A percentile compares a stretch with the other conserved stretches of the same genome.
phyloP scores from a whole-genome alignment of 192 early-diverging fungal genomes.

The Mortierella claussenii region DNA sequence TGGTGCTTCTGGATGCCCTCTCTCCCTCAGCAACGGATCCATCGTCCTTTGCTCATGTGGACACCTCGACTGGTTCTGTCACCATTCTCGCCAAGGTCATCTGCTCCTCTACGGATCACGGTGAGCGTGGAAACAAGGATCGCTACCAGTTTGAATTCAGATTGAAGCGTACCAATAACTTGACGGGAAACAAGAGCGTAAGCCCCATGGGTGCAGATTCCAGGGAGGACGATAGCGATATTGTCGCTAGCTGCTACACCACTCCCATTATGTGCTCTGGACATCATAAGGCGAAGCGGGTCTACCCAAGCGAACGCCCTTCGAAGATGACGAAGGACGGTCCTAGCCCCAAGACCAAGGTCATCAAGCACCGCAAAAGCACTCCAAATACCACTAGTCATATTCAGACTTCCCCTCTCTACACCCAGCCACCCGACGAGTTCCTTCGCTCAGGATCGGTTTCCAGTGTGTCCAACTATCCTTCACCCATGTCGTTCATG shows the following conservation, averaged over 20 bases:
- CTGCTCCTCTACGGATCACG: slow-evolving; percentile 47
- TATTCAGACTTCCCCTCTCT: neutral
- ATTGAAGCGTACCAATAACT: slow-evolving; percentile 25
- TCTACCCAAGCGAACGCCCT: slow-evolving; percentile 30
- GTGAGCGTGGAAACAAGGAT: slow-evolving; percentile 50
- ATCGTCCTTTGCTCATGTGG: slow-evolving; percentile 31
- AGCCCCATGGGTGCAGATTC: slow-evolving; percentile 8
- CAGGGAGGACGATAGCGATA: slow-evolving; percentile 13
- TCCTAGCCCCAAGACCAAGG: slow-evolving; percentile 24
- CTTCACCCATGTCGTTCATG: slow-evolving; percentile 30
- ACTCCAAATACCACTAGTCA: neutral
- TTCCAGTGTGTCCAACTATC: slow-evolving; percentile 16
- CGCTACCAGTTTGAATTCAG: slow-evolving; percentile 41
- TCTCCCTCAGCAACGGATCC: slow-evolving; percentile 43
- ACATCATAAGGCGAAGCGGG: slow-evolving; percentile 43
- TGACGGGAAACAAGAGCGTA: neutral
- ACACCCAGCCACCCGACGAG: slow-evolving; percentile 1
- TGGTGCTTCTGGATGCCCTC: slow-evolving; percentile 38
- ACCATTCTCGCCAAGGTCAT: slow-evolving; percentile 44
- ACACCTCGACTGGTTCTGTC: slow-evolving; percentile 31
- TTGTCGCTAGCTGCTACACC: slow-evolving; percentile 24
- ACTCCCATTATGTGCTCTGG: slow-evolving; percentile 48
- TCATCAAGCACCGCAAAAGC: slow-evolving; percentile 35
- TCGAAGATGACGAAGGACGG: slow-evolving; percentile 13
- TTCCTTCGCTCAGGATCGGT: slow-evolving; percentile 26